Evolutionary conservation across 2,329 filamentous ascomycete genomes (phyloP).

Genomic region (Hypoxylon rubiginosum): DNA sequence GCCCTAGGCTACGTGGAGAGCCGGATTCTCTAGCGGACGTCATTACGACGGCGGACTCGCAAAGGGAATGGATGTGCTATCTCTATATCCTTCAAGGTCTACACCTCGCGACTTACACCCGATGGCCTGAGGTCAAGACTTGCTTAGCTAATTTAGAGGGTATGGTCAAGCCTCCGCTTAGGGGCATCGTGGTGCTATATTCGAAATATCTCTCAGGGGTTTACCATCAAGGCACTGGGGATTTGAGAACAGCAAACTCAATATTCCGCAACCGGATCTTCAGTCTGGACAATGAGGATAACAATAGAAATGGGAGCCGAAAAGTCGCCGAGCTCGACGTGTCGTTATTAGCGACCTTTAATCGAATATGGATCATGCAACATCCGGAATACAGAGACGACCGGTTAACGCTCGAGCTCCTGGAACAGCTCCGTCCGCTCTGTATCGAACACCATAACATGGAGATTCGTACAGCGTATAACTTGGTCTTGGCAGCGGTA

Average conservation of each 20-base stretch:
- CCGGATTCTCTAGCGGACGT: constrained; percentile 70
- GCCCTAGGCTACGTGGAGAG: constrained; percentile 54
- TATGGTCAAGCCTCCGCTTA: constrained; percentile 57
- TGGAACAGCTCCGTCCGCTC: constrained; percentile 75
- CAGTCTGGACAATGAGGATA: constrained; percentile 59
- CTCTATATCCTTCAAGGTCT: constrained; percentile 79
- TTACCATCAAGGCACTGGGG: constrained; percentile 81
- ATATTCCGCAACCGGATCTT: constrained; percentile 76
- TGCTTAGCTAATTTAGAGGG: constrained; percentile 67
- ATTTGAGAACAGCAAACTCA: constrained; percentile 75
- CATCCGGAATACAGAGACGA: constrained; percentile 70
- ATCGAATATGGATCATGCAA: constrained; percentile 79
- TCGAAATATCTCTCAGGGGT: constrained; percentile 80
- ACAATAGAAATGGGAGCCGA: constrained; percentile 55
- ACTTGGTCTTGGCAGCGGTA: constrained; percentile 79
- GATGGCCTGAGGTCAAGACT: constrained; percentile 75
- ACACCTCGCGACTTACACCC: constrained; percentile 76
- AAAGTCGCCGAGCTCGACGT: constrained; percentile 72
- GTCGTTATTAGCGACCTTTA: constrained; percentile 75
- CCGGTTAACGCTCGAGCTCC: constrained; percentile 68
- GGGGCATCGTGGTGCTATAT: constrained; percentile 65
- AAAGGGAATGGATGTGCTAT: constrained; percentile 74
- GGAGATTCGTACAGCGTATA: constrained; percentile 82
- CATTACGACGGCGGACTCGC: constrained; percentile 72
- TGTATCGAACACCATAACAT: constrained; percentile 78